Base-by-base conservation (phyloP, 352 stramenopile genomes). In the Phytophthora citricola region DNA sequence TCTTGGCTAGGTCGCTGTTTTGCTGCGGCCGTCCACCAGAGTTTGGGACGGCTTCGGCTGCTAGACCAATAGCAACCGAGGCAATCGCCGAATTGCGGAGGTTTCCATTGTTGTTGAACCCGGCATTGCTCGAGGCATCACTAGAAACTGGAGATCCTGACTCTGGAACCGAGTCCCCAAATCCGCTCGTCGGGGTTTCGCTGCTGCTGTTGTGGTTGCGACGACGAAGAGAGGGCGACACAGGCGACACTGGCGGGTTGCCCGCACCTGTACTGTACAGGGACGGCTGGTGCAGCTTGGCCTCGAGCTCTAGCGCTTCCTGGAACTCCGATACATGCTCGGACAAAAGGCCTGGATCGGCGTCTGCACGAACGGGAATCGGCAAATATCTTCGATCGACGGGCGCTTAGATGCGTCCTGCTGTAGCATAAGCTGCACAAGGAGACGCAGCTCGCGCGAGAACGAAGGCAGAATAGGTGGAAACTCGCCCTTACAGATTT, bases 381-480 rank as follows among this genome's bases (percentile, higher is more conserved):
- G 86, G 45, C 86, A 96, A 63, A 96, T 96, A 53, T 96, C 88
- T 82, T 96, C 88, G 59, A 96, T 95, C 10, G 87, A 93, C 39
- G 89, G 88, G 1, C 88, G 86, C 71, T 96, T 96, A 1, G 82
- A 91, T 3, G 86, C 73, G 43, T 96, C 88, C 50, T 94, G 85
- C 63, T 96, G 88, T 15, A 96, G 75, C 88, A 96, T 96, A 41
- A 96, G 83, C 66, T 93, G 85, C 38, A 96, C 86, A 0, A 96
- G 78, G 26, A 96, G 72, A 26, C 89, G 89, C 44, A 96, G 49
- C 29, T 96, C 87, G 31, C 87, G 85, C 40, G 85, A 94, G 47
- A 93, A 94, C 5, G 76, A 84, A n/a, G 78, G 75, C 60, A 84
- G 49, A 24, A 97, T 89, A 0, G 89, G 85, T 29, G 84, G 83